Percentiles rank a stretch among this genome's conserved stretches.
Conservation (phyloP, 1,139 yeast genomes). For the Sugiyamaella novakii region DNA sequence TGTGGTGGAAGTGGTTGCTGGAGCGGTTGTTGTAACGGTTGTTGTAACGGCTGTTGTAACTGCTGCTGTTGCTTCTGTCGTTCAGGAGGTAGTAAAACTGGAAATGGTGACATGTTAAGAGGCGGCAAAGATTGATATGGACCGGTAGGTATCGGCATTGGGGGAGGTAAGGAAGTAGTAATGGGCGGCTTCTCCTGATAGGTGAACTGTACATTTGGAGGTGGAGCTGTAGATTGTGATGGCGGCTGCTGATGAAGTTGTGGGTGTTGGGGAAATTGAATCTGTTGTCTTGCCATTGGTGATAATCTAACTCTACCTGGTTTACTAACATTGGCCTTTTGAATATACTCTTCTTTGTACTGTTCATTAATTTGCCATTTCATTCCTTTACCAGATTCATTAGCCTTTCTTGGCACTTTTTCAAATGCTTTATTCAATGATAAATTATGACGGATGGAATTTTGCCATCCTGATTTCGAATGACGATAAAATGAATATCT, state of each 20-base stretch:
- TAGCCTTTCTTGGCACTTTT: slow-evolving; percentile 91
- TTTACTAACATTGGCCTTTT: slow-evolving; percentile 55
- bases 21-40: slow-evolving; percentile 15
- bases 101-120: slow-evolving; percentile 14
- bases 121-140: slow-evolving; percentile 14
- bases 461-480: slow-evolving; percentile 96
- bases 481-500: slow-evolving; percentile 90
- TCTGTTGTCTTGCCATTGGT: slow-evolving; percentile 11
- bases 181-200: background rate
- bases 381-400: slow-evolving; percentile 99
- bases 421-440: slow-evolving; percentile 86
- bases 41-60: background rate
- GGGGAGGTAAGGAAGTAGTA: slow-evolving; percentile 7
- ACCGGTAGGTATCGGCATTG: background rate
- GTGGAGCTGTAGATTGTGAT: background rate
- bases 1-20: slow-evolving; percentile 1
- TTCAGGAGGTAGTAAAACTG: slow-evolving; percentile 13
- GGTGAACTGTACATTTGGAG: background rate
- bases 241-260: slow-evolving; percentile 24
- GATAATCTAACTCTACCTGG: slow-evolving; percentile 14
- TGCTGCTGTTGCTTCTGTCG: slow-evolving; percentile 21
- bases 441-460: slow-evolving; percentile 78
- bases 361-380: slow-evolving; percentile 94
- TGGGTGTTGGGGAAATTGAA: slow-evolving; percentile 26
- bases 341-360: slow-evolving; percentile 80